Conservation (phyloP, 2,329 filamentous ascomycete genomes). For the Aspergillus jensenii region DNA sequence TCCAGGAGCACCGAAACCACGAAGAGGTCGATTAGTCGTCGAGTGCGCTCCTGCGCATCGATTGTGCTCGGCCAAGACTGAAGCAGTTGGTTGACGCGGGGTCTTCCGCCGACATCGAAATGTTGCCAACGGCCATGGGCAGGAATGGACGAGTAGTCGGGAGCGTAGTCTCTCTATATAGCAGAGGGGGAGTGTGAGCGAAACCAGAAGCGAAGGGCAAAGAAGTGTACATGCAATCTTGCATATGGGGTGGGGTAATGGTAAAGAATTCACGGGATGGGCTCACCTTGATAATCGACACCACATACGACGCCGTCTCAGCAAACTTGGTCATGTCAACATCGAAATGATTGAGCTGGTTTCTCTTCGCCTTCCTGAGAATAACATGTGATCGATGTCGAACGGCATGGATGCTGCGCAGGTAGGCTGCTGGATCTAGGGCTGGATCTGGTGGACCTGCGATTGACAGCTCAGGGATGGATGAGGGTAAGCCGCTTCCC, state of each 20-base stretch:
- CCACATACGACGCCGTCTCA: slow-evolving; percentile 81
- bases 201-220: background rate
- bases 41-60: slow-evolving; percentile 53
- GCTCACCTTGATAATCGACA: slow-evolving; percentile 88
- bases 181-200: background rate
- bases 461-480: slow-evolving; percentile 74
- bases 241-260: background rate
- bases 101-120: slow-evolving; percentile 59
- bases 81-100: slow-evolving; percentile 52
- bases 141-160: slow-evolving; percentile 72
- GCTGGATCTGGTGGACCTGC: slow-evolving; percentile 83
- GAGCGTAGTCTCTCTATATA: slow-evolving; percentile 65
- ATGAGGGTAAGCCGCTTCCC: slow-evolving; percentile 47
- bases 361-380: slow-evolving; percentile 72
- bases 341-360: slow-evolving; percentile 80
- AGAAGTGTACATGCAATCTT: background rate
- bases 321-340: slow-evolving; percentile 83
- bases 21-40: slow-evolving; percentile 62
- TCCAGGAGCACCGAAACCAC: slow-evolving; percentile 62
- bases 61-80: slow-evolving; percentile 51
- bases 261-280: background rate
- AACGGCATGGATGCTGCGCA: slow-evolving; percentile 85
- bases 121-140: slow-evolving; percentile 73
- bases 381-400: slow-evolving; percentile 75
- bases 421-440: slow-evolving; percentile 83